A percentile compares a stretch with the other conserved stretches of the same genome.
Conservation (phyloP, 1,139 yeast species). For the Arxiozyma telluris region DNA sequence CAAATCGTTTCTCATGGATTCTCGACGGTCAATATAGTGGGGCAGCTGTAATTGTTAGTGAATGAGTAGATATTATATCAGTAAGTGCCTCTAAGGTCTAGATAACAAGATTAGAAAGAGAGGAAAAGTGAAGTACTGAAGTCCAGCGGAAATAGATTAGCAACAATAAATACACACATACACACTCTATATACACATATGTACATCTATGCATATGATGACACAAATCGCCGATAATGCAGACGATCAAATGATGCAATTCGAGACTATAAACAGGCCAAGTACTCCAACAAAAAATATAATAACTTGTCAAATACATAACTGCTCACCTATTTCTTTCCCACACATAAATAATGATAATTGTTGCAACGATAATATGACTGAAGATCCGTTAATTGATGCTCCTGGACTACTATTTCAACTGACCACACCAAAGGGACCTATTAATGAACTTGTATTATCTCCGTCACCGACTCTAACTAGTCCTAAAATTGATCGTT, state of each 20-base stretch:
- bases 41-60: background rate
- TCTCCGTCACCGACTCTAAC: conserved; percentile 31
- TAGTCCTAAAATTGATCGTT: conserved; percentile 19
- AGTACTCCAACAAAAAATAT: background rate
- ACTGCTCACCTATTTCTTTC: conserved; percentile 12
- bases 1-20: background rate
- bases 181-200: background rate
- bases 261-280: background rate
- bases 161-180: background rate
- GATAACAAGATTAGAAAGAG: background rate
- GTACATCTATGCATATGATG: background rate
- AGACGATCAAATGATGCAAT: background rate
- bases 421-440: conserved; percentile 31
- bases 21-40: background rate
- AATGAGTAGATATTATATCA: background rate
- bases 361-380: too few species aligned
- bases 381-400: conserved; percentile 10
- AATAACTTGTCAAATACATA: background rate
- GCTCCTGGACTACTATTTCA: conserved; percentile 12
- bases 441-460: conserved; percentile 16
- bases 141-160: too few species aligned
- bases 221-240: background rate
- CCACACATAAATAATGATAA: background rate
- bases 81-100: background rate
- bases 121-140: too few species aligned